Conservation (phyloP, 352 stramenopile genomes). For the Aphanomyces euteiches region DNA sequence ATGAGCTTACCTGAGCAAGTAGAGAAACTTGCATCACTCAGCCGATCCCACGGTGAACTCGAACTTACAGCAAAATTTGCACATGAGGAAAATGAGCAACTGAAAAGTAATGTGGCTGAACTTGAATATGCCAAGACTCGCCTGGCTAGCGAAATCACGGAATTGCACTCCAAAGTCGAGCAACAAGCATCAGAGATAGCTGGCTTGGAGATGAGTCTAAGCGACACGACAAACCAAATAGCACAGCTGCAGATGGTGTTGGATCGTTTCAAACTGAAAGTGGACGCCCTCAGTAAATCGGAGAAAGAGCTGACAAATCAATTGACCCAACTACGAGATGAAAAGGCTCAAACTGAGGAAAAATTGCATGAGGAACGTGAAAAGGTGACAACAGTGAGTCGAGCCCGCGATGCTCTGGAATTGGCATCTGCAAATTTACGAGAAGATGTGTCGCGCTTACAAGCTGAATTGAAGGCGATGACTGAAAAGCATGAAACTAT, state of each 20-base stretch:
- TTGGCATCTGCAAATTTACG: background rate
- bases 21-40: constrained; percentile 4
- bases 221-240: constrained; percentile 3
- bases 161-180: background rate
- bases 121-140: background rate
- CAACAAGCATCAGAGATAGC: background rate
- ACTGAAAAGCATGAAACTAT: background rate
- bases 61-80: background rate
- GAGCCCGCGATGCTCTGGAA: background rate
- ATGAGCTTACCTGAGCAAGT: background rate
- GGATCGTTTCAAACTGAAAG: constrained; percentile 20
- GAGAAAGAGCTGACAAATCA: constrained; percentile 1
- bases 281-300: background rate
- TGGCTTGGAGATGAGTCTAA: background rate
- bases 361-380: constrained; percentile 8
- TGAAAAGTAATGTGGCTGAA: background rate
- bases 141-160: background rate
- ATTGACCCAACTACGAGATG: background rate
- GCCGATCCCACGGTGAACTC: background rate
- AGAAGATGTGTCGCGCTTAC: background rate
- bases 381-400: constrained; percentile 1
- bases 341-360: constrained; percentile 14
- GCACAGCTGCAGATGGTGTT: constrained; percentile 14
- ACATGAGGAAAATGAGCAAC: background rate
- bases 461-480: background rate